phyloP scores from a whole-genome alignment of 1,284 basidiomycete species.

The Taiwanofungus camphoratus region DNA sequence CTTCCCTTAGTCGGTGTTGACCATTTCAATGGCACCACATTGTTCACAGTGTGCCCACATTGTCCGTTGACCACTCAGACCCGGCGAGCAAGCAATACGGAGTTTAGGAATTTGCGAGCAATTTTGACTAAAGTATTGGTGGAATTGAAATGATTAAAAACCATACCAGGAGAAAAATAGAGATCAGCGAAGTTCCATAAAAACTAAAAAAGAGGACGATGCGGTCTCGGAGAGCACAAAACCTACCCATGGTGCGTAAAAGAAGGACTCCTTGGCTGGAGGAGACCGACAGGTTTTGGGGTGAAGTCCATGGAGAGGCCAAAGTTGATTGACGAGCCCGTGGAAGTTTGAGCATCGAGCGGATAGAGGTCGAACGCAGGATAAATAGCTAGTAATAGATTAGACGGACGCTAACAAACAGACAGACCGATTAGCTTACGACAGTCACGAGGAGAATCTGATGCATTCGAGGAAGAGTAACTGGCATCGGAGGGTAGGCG shows the following conservation, averaged over 20 bases:
- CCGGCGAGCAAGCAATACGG: slow-evolving; percentile 33
- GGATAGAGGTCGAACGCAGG: slow-evolving; percentile 63
- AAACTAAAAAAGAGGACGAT: slow-evolving; percentile 3
- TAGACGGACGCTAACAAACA: slow-evolving; percentile 7
- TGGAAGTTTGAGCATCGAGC: slow-evolving; percentile 36
- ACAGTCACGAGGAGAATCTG: slow-evolving; percentile 34
- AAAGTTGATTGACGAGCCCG: slow-evolving; percentile 45
- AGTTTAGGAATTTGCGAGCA: slow-evolving; percentile 73
- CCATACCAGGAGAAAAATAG: slow-evolving; percentile 6
- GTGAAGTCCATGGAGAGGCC: slow-evolving; percentile 30
- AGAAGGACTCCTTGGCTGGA: slow-evolving; percentile 53
- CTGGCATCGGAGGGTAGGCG: slow-evolving; percentile 64
- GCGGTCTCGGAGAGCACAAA: slow-evolving; percentile 2
- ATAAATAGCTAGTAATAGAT: slow-evolving; percentile 40
- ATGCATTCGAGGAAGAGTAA: slow-evolving; percentile 44
- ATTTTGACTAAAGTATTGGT: slow-evolving; percentile 37
- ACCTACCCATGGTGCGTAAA: slow-evolving; percentile 72
- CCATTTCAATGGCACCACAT: slow-evolving; percentile 83
- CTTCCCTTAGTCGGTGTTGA: slow-evolving; percentile 54
- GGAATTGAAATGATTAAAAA: too few relatives aligned
- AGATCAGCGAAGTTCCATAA: slow-evolving; percentile 18
- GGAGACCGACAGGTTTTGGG: slow-evolving; percentile 46
- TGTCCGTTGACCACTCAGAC: slow-evolving; percentile 37
- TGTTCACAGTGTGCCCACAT: slow-evolving; percentile 86
- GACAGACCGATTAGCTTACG: slow-evolving; percentile 26